phyloP scores from a whole-genome alignment of 2,329 filamentous ascomycete species.

The Venturia carpophila region DNA sequence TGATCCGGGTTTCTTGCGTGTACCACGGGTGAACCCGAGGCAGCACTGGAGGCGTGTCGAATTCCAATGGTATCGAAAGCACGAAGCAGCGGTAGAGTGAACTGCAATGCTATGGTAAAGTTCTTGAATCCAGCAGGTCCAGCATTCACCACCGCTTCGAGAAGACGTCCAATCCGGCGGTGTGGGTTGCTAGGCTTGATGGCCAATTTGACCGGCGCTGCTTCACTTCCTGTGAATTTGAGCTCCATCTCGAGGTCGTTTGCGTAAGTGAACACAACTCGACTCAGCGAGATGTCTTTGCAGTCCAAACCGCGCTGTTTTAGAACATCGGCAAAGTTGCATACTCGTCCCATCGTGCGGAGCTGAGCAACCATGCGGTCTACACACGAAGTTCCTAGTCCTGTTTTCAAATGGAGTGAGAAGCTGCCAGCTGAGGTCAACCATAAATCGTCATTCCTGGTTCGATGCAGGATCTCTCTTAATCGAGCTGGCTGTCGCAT shows the following conservation, averaged over 20 bases:
- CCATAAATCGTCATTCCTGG: slow-evolving; percentile 53
- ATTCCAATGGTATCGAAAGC: slow-evolving; percentile 53
- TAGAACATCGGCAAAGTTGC: slow-evolving; percentile 61
- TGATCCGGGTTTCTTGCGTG: slow-evolving; percentile 30
- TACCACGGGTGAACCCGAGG: slow-evolving; percentile 24
- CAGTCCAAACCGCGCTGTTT: slow-evolving; percentile 50
- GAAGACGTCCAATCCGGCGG: slow-evolving; percentile 51
- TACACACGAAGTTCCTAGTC: slow-evolving; percentile 53
- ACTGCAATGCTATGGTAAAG: slow-evolving; percentile 50
- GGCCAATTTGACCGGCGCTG: slow-evolving; percentile 45
- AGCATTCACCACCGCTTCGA: slow-evolving; percentile 52
- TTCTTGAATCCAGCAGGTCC: slow-evolving; percentile 40
- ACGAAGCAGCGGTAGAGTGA: slow-evolving; percentile 57
- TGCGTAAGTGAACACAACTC: slow-evolving; percentile 62
- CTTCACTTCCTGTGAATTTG: slow-evolving; percentile 45
- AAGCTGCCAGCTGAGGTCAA: slow-evolving; percentile 58
- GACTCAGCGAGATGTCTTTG: slow-evolving; percentile 52
- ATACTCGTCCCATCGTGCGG: slow-evolving; percentile 60
- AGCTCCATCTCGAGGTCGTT: slow-evolving; percentile 48
- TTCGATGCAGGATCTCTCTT: slow-evolving; percentile 30
- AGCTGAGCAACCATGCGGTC: slow-evolving; percentile 53
- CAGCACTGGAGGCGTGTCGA: neutral
- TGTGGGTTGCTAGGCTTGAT: slow-evolving; percentile 61
- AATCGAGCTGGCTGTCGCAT: slow-evolving; percentile 33
- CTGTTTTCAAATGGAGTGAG: slow-evolving; percentile 51